Base-by-base conservation (phyloP, 495 filamentous ascomycete genomes). In the Xylaria venustula region DNA sequence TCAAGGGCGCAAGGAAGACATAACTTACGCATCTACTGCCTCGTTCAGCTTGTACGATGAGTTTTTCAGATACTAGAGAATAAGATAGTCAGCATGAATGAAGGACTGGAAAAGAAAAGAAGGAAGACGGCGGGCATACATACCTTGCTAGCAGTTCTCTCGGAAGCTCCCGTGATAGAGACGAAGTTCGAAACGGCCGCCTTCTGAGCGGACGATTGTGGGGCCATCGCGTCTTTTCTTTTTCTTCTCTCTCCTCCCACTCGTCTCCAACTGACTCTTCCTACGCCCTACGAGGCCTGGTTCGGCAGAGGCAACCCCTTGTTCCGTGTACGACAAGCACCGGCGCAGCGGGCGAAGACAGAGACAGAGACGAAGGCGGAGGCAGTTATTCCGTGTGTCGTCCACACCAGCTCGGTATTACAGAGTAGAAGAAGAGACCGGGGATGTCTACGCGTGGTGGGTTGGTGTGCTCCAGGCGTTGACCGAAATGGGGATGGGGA, bases 121-220 rank as follows among this genome's bases (percentile, higher is more conserved):
- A 40, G 65, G 26, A 15, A 9, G 53, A 53, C 11, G 11, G 9
- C 0, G n/a, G 8, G 15, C 34, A 8, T 22, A 78, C 77, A 70
- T 72, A 86, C 85, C 64, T 69, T 71, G 34, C 72, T 66, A 22
- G 86, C 86, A 11, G 59, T 77, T 54, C 77, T 83, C 40, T 83
- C 81, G 11, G 77, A 71, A 5, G 80, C 70, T 22, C 79, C 75
- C 9, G 86, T 87, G 51, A 86, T 77, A 22, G 67, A 65, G 40
- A 77, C 70, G 67, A 88, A 87, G 58, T 85, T 76, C 28, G 62
- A 54, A 14, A 84, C 70, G 28, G 80, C 72, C 50, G 67, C 61
- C 70, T 82, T 84, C 73, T 88, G 86, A 50, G 65, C 55, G 7
- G 77, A 60, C 9, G 66, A 57, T 17, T 66, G 76, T 57, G 77